A percentile compares a stretch with the other conserved stretches of the same genome.
These are phyloP conservation scores for Thelonectria discophora DNA, from an alignment of 2,329 filamentous ascomycete species.

Conservation along the genomic window DNA sequence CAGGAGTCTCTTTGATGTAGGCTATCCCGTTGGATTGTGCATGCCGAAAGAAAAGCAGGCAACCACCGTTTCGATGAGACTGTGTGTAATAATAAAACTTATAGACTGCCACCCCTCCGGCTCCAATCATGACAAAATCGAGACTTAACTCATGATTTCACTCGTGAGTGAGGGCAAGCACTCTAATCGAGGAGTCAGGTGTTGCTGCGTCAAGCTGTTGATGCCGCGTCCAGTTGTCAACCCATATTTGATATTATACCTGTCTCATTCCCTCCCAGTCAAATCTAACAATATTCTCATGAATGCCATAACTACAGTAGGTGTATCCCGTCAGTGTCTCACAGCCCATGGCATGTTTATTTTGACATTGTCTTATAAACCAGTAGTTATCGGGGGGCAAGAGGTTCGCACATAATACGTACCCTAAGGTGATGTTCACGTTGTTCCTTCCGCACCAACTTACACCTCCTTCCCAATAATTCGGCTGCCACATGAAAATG, in stretches of 20 bases:
- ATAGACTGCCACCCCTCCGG: not conserved
- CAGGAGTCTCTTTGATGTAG: not conserved
- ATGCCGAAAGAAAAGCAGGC: not conserved
- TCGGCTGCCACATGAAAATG: not conserved
- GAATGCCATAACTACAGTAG: too few species aligned
- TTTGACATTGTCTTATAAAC: too few species aligned
- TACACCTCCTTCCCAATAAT: not conserved
- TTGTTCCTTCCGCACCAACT: slow-evolving; percentile 1
- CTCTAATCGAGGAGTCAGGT: not conserved
- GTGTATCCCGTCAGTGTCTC: too few species aligned
- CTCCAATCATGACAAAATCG: not conserved
- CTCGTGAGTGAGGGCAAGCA: not conserved
- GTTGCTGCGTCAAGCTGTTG: not conserved
- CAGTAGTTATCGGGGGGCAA: too few species aligned
- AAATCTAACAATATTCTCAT: too few species aligned
- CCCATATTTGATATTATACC: not conserved
- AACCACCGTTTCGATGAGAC: not conserved
- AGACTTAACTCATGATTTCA: not conserved
- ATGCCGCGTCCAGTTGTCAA: not conserved
- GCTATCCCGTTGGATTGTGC: not conserved
- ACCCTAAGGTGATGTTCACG: not conserved
- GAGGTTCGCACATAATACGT: too few species aligned
- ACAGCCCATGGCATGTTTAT: too few species aligned
- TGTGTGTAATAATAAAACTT: not conserved
- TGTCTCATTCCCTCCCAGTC: too few species aligned